Base-by-base conservation (phyloP, 1,139 yeast species). In the Suhomyces yuchorum region DNA sequence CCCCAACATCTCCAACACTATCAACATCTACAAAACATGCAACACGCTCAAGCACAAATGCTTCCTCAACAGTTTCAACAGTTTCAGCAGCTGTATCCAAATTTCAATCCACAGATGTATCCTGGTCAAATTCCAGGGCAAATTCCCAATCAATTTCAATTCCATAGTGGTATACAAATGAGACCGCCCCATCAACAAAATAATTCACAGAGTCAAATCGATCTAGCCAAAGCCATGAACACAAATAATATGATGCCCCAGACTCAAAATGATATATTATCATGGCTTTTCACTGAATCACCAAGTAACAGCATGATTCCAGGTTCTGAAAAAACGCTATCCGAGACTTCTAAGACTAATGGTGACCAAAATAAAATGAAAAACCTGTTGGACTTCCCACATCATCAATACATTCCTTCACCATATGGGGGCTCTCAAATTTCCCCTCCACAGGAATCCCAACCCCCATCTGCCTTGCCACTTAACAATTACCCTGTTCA, bases 271-370 rank as follows among this genome's bases (percentile, higher is more conserved):
- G 78, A 73, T 52, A 71, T 74, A 24, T 55, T 73, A 11, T 67
- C 73, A 15, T 74, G 79, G 79, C 56, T 74, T 8, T 70, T 70
- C 51, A 67, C 65, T 3, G 73, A 69, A 30, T 55, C 65, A 2
- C 59, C 49, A 14, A 39, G 44, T 23, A 46, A 40, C 18, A 36
- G 36, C 9, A 37, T 49, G 42, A 33, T 36, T 17, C 44, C 40
- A 26, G 40, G 22, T 12, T 26, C 37, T 2, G 40, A 35, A 4
- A 23, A 23, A 14, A 4, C 38, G 11, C 3, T 23, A 4, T 32
- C 37, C 11, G 37, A 22, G 6, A 22, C 37, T 14, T 12, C 28
- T 12, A 40, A 24, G 8, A 14, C 23, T 5, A 38, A 24, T n/a
- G 42, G 37, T 19, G 43, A 39, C 20, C 14, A 18, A 4, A 3